Conservation (phyloP, 306 rosid species). For the Dalbergia cochinchinensis region DNA sequence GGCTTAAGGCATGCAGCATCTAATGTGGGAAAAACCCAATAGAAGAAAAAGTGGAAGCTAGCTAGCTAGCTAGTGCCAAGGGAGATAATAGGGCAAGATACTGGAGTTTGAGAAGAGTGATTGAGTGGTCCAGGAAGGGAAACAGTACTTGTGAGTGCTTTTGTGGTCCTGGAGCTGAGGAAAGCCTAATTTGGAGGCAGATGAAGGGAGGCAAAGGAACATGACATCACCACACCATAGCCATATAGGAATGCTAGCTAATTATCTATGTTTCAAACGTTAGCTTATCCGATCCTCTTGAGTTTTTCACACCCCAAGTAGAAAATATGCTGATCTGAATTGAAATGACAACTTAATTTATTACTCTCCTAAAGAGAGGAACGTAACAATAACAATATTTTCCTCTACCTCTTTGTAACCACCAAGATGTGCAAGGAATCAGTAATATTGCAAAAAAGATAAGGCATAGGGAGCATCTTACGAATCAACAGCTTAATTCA, state of each 20-base stretch:
- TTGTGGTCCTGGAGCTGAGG: conserved; percentile 74
- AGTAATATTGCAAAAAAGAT: neutral
- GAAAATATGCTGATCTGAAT: neutral
- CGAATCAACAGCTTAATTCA: neutral
- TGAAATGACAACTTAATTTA: conserved; percentile 2
- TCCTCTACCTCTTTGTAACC: neutral
- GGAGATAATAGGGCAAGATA: conserved; percentile 3
- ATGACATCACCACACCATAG: conserved; percentile 3
- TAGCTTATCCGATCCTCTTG: conserved; percentile 17
- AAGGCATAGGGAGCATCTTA: conserved; percentile 28
- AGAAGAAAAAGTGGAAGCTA: conserved; percentile 38
- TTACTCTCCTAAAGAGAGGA: neutral
- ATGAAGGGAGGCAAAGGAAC: conserved; percentile 52
- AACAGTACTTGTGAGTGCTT: conserved; percentile 53
- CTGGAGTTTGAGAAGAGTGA: conserved; percentile 52
- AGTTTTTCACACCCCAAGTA: neutral
- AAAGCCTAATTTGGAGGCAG: conserved; percentile 57
- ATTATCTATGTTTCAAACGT: conserved; percentile 31
- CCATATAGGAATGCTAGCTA: conserved; percentile 15
- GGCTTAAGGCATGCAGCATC: conserved; percentile 38
- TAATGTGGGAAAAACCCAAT: conserved; percentile 25
- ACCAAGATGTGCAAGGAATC: neutral
- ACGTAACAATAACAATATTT: neutral
- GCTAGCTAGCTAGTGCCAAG: neutral
- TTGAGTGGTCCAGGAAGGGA: conserved; percentile 62